Percentiles rank a stretch among this genome's conserved stretches.
Evolutionary conservation across 176 grass and related monocot genomes (phyloP).

Genomic region (Otatea glauca): DNA sequence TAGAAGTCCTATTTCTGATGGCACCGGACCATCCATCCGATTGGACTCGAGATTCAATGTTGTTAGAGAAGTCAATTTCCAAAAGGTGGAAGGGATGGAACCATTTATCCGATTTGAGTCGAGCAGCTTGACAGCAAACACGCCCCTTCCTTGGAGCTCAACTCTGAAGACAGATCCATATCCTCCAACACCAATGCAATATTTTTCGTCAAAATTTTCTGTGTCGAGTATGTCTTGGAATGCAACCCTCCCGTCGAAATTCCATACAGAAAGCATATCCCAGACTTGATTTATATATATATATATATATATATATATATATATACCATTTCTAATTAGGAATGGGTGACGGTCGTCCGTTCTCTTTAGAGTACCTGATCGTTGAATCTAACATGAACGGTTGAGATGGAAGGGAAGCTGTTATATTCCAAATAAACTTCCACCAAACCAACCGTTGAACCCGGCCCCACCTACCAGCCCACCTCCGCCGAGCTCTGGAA

Average conservation of each 20-base stretch:
- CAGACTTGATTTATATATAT: not conserved
- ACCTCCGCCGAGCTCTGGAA: too few species aligned
- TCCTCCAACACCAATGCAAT: constrained; percentile 38
- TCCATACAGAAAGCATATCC: constrained; percentile 18
- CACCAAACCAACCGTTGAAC: too few species aligned
- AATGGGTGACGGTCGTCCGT: too few species aligned
- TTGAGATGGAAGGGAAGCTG: too few species aligned
- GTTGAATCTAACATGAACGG: too few species aligned
- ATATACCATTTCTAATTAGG: too few species aligned
- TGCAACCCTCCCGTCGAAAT: constrained; percentile 3
- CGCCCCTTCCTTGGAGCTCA: not conserved
- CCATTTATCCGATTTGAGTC: not conserved
- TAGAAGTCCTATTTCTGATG: constrained; percentile 10
- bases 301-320: too few species aligned
- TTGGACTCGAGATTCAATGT: not conserved
- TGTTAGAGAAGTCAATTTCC: not conserved
- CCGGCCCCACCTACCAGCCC: too few species aligned
- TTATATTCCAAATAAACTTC: too few species aligned
- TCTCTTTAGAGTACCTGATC: too few species aligned
- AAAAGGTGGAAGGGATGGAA: not conserved
- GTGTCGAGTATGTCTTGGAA: constrained; percentile 27
- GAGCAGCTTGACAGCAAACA: constrained; percentile 39
- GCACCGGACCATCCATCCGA: not conserved
- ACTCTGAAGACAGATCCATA: constrained; percentile 32
- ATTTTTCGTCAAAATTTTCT: constrained; percentile 45